Evolutionary conservation across 169 alveolate genomes (phyloP), one percentile per base, ranked within the genome.

Genomic region (Eimeria acervulina): DNA sequence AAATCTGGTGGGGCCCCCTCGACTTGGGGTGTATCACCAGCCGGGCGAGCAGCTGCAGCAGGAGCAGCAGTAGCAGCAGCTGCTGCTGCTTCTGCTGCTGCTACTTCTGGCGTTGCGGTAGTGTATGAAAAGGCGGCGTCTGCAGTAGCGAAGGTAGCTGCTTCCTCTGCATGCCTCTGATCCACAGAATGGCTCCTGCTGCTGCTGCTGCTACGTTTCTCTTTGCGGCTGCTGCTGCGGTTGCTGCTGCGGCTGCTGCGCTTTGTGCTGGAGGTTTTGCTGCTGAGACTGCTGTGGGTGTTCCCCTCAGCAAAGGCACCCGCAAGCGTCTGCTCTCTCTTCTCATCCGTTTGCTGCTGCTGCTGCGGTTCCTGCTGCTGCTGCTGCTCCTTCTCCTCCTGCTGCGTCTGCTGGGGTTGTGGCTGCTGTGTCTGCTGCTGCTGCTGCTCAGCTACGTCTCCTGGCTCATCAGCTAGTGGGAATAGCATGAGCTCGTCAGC

Each of bases 221-320:
- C 63, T 15, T 40, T 78, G 55, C 89, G 19, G 89, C 89, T 78
- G 89, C 89, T 78, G 63, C 89, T 8, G 52, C 84, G 19, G 84
- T 44, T 72, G 84, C 84, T 31, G 89, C 89, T 78, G 66, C 89
- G 23, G 63, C 63, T 78, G 89, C 63, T 78, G 89, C 89, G 89
- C 42, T 42, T 78, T 31, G 8, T 78, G 23, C 26, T 78, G 36
- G 89, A 28, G 61, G 63, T 78, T 36, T 23, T 40, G 63, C 66
- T 78, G 89, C 89, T 42, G 63, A 4, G 23, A 63, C 89, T 78
- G 66, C 89, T 78, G 89, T 23, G 31, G 21, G 31, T 36, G 89
- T 40, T 36, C 66, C 12, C 42, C 55, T 36, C 52, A 36, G 7
- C 63, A 51, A 26, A 5, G 5, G 84, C 0, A 36, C 23, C 38